phyloP scores from a whole-genome alignment of 805 yeast genomes.

The Candida sakaeoensis region DNA sequence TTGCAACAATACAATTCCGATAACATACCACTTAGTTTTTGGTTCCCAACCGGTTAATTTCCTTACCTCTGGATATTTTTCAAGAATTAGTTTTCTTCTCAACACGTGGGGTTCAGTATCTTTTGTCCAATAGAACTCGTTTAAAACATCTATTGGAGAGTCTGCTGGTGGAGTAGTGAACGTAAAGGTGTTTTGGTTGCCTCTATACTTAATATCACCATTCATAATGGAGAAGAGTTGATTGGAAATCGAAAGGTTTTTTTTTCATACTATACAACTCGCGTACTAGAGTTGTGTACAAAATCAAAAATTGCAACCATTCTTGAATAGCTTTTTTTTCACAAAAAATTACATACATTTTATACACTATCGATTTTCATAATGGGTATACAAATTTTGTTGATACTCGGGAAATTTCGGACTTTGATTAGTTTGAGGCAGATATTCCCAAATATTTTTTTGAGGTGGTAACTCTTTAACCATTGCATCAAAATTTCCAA shows the following conservation, averaged over 20 bases:
- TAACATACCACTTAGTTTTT: constrained; percentile 70
- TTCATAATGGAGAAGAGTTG: constrained; percentile 12
- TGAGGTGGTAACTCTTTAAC: constrained; percentile 11
- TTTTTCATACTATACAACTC: background rate
- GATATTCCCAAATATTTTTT: constrained; percentile 6
- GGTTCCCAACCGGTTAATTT: constrained; percentile 87
- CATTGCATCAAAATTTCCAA: constrained; percentile 13
- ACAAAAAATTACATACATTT: too few species aligned
- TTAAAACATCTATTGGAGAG: constrained; percentile 37
- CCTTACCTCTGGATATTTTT: constrained; percentile 73
- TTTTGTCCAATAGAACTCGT: constrained; percentile 81
- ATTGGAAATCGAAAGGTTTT: constrained; percentile 4
- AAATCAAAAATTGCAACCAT: background rate
- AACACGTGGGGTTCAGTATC: constrained; percentile 76
- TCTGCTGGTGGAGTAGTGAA: constrained; percentile 39
- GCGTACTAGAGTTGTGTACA: background rate
- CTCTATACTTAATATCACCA: constrained; percentile 23
- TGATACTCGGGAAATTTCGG: constrained; percentile 7
- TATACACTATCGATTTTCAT: too few species aligned
- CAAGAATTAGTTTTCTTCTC: constrained; percentile 69
- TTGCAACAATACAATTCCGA: constrained; percentile 66
- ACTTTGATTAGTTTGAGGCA: constrained; percentile 1
- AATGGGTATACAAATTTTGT: constrained; percentile 1
- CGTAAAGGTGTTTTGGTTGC: constrained; percentile 25
- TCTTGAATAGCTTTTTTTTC: too few species aligned